These are phyloP conservation scores for Juglanconis juglandina DNA, from an alignment of 2,329 filamentous ascomycete species.

Conservation along the genomic window DNA sequence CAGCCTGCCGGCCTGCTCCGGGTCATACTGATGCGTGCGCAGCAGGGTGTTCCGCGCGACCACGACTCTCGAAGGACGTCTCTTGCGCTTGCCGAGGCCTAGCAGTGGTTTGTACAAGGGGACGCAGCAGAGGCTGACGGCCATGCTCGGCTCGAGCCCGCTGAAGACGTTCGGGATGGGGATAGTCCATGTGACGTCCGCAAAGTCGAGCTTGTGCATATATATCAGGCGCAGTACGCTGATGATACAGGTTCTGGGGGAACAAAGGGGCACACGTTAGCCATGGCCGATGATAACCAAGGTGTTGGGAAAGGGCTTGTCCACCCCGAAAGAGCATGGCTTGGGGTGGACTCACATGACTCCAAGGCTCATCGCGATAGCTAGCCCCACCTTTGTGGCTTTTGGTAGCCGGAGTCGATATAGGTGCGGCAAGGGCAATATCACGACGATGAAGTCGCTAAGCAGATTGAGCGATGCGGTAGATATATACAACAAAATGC, in stretches of 20 bases:
- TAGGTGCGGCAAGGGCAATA: conserved; percentile 5
- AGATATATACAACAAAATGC: conserved; percentile 3
- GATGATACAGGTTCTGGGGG: conserved; percentile 32
- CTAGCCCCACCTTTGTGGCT: not conserved
- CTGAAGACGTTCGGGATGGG: conserved; percentile 33
- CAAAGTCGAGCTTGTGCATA: conserved; percentile 30
- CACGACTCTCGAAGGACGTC: not conserved
- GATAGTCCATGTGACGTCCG: conserved; percentile 31
- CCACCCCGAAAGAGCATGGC: too few species aligned
- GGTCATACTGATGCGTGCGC: conserved; percentile 2
- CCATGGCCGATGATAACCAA: not conserved
- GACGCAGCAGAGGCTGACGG: conserved; percentile 35
- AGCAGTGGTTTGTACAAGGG: conserved; percentile 39
- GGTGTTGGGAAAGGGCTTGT: too few species aligned
- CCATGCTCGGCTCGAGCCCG: conserved; percentile 35
- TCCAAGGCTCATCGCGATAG: not conserved
- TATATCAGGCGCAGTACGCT: conserved; percentile 31
- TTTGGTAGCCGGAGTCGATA: not conserved
- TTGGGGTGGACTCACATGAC: not conserved
- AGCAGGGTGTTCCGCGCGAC: not conserved
- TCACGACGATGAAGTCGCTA: conserved; percentile 1
- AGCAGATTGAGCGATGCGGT: conserved; percentile 6
- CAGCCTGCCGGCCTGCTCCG: not conserved
- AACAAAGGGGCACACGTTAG: not conserved
- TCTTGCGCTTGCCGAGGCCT: conserved; percentile 12